Conservation (phyloP, 306 rosid genomes). For the Cyclanthera cordifolia region DNA sequence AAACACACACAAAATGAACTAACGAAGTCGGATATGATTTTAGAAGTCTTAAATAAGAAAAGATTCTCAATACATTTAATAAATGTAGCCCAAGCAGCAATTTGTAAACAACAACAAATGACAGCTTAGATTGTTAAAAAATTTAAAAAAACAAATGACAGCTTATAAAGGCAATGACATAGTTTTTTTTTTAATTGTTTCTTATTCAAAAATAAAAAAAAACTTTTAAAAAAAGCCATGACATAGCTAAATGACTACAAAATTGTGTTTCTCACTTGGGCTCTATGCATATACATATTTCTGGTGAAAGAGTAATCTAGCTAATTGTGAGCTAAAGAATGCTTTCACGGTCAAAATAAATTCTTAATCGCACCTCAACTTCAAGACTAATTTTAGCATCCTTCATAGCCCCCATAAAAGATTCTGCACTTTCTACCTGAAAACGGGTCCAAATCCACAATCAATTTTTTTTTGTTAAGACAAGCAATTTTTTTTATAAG, state of each 20-base stretch:
- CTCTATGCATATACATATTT: neutral
- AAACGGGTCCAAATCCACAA: neutral
- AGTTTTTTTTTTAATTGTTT: no score
- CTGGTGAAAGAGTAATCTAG: neutral
- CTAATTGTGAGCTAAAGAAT: neutral
- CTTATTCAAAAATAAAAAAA: no score
- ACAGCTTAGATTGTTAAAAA: no score
- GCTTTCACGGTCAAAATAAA: neutral
- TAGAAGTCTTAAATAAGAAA: neutral
- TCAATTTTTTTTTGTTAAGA: no score
- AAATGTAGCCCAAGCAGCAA: neutral
- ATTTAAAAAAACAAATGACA: neutral
- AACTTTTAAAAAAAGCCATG: neutral
- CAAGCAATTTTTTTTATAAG: no score
- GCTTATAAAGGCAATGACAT: neutral
- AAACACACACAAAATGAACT: neutral
- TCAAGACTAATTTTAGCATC: slow-evolving; percentile 48
- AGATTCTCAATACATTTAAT: neutral
- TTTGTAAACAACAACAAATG: no score
- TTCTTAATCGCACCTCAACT: slow-evolving; percentile 40
- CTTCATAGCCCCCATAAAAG: slow-evolving; percentile 44
- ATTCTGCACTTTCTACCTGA: slow-evolving; percentile 79
- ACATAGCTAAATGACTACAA: neutral
- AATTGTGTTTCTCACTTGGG: neutral
- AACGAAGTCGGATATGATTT: neutral